Conservation (phyloP, 2,329 filamentous ascomycete species). For the Colletotrichum coccodes region DNA sequence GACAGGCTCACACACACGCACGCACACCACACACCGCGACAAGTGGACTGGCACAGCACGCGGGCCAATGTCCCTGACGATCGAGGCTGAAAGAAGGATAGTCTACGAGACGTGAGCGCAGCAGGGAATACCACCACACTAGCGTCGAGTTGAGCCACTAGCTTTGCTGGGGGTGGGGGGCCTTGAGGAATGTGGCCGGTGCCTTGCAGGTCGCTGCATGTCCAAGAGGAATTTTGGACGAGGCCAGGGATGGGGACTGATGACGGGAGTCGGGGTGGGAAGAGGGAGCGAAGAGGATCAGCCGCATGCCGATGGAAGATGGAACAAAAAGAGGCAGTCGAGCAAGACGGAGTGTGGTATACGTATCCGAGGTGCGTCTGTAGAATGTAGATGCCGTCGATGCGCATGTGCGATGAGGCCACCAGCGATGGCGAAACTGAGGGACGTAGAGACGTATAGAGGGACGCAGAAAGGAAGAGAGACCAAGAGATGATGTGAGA, state of each 20-base stretch:
- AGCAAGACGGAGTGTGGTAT: slow-evolving; percentile 20
- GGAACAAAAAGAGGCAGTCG: neutral
- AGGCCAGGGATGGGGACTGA: neutral
- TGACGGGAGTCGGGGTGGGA: neutral
- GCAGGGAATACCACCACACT: neutral
- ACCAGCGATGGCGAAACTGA: neutral
- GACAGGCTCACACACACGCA: slow-evolving; percentile 10
- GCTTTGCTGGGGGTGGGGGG: neutral
- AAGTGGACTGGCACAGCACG: slow-evolving; percentile 22
- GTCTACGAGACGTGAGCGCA: slow-evolving; percentile 5
- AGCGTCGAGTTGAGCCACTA: slow-evolving; percentile 6
- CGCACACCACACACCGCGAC: slow-evolving; percentile 4
- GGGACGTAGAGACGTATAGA: neutral
- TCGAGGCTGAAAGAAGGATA: slow-evolving; percentile 28
- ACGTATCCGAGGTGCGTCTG: slow-evolving; percentile 16
- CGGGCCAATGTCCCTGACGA: slow-evolving; percentile 32
- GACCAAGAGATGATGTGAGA: neutral
- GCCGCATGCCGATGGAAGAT: slow-evolving; percentile 8
- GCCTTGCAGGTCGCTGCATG: slow-evolving; percentile 5
- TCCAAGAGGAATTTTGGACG: neutral
- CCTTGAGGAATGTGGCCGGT: slow-evolving; percentile 9
- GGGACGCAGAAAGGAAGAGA: neutral
- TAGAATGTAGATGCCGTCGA: neutral
- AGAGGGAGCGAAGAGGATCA: slow-evolving; percentile 5
- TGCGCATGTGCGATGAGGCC: neutral